Percentiles rank a stretch among this genome's conserved stretches.
Evolutionary conservation across 371 early-diverging fungal species (phyloP).

Genomic region (Lichtheimia hyalospora): DNA sequence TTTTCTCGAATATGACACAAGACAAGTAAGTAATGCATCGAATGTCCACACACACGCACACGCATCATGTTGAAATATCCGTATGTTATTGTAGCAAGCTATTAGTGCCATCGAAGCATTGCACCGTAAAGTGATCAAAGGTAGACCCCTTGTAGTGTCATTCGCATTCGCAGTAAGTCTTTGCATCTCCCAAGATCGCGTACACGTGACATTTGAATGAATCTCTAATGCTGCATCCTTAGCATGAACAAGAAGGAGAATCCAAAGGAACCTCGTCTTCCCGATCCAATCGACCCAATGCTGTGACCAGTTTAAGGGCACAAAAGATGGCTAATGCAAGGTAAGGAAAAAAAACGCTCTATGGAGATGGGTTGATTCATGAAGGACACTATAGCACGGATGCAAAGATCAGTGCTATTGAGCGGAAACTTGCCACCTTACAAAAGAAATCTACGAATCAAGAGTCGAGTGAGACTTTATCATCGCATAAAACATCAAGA

Average conservation of each 20-base stretch:
- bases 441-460: conserved; percentile 15
- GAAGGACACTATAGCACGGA: conserved; percentile 39
- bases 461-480: no score
- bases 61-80: no score
- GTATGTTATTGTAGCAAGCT: conserved; percentile 38
- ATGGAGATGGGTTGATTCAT: background rate
- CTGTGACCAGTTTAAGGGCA: conserved; percentile 35
- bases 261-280: conserved; percentile 16
- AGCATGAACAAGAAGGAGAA: conserved; percentile 23
- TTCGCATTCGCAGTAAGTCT: conserved; percentile 55
- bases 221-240: conserved; percentile 19
- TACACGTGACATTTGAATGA: background rate
- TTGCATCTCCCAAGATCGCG: no score
- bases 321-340: conserved; percentile 48
- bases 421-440: conserved; percentile 57
- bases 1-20: conserved; percentile 61
- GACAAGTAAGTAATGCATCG: conserved; percentile 28
- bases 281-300: conserved; percentile 26
- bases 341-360: conserved; percentile 14
- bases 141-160: conserved; percentile 54
- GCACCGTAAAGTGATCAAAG: conserved; percentile 52
- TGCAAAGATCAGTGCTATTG: conserved; percentile 64
- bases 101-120: conserved; percentile 53
- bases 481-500: no score
- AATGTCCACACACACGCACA: background rate